These are phyloP conservation scores for Podospora pseudopauciseta DNA, from an alignment of 495 filamentous ascomycete species.

Conservation along the genomic window DNA sequence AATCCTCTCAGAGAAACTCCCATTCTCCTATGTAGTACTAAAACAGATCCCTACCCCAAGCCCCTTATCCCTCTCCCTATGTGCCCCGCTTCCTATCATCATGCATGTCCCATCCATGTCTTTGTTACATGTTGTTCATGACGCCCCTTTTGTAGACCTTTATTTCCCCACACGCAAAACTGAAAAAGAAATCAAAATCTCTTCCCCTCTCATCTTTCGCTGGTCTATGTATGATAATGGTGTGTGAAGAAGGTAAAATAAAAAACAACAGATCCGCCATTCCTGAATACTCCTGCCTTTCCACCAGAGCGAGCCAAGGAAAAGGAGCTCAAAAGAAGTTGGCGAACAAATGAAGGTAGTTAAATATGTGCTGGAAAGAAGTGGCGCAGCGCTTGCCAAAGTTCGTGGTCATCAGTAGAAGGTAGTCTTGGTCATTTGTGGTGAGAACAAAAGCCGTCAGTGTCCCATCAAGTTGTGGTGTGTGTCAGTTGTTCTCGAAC, in stretches of 20 bases:
- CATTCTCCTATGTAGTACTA: background rate
- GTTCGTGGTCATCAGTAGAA: constrained; percentile 1
- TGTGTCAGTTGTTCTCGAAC: background rate
- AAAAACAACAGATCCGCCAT: background rate
- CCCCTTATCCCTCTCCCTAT: background rate
- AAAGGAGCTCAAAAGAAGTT: background rate
- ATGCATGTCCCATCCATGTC: constrained; percentile 2
- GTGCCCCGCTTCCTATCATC: background rate
- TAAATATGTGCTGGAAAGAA: constrained; percentile 9
- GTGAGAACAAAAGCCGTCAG: background rate
- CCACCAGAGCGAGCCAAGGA: background rate
- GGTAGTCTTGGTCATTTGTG: background rate
- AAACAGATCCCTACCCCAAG: background rate
- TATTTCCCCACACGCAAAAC: background rate
- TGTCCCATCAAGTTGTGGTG: background rate
- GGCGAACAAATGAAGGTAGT: background rate
- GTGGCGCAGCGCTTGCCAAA: background rate
- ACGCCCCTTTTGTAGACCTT: background rate
- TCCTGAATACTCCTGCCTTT: background rate
- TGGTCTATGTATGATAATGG: constrained; percentile 1
- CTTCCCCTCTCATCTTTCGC: background rate
- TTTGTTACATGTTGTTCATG: constrained; percentile 3
- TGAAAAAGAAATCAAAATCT: background rate
- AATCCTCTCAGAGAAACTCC: no score
- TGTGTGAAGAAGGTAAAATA: background rate